Base-by-base conservation (phyloP, 73 alveolate species). In the Paramecium biaurelia region DNA sequence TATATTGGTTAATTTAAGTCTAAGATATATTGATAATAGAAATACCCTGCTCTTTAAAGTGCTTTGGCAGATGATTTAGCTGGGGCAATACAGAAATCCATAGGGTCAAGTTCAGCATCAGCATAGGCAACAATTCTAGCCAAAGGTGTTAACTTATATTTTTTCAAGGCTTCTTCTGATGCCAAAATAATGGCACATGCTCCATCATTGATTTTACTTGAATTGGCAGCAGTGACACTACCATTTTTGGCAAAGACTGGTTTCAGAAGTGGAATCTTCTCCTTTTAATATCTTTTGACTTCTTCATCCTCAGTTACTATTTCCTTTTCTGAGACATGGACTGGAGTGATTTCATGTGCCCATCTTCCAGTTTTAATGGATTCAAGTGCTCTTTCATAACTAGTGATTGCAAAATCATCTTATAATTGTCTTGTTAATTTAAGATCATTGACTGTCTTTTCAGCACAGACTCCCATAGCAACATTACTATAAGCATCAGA, bases 71-170 rank as follows among this genome's bases (percentile, higher is more conserved):
- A 18, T 38, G 98, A 96, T 87, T 94, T 93, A 92, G 97, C 89
- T 21, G 98, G 98, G 49, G 98, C 98, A 67, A 96, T 94, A 35
- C 95, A 96, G 95, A 96, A 96, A 57, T 96, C 98, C 85, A 96
- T 94, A 15, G 98, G 97, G 35, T 92, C 94, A 12, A 94, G 97
- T 63, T 87, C 98, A 4, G 96, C 95, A 93, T 96, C 98, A 32
- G 95, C 98, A 85, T 92, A 94, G 10, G 94, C 93, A 15, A 94
- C 92, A 26, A 96, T 94, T 94, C 98, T 88, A 38, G 97, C 98
- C 4, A 96, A 82, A 2, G 98, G 97, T 57, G 92, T 96, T 8
- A 96, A 95, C 0, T 96, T 96, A 85, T 94, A 92, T 58, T 85
- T 95, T 79, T 96, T 94, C 56, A 96, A 96, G 24, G 92, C 95